Evolutionary conservation across 306 rosid genomes (phyloP), one percentile per base, ranked within the genome.

Genomic region (Medicago arabica): DNA sequence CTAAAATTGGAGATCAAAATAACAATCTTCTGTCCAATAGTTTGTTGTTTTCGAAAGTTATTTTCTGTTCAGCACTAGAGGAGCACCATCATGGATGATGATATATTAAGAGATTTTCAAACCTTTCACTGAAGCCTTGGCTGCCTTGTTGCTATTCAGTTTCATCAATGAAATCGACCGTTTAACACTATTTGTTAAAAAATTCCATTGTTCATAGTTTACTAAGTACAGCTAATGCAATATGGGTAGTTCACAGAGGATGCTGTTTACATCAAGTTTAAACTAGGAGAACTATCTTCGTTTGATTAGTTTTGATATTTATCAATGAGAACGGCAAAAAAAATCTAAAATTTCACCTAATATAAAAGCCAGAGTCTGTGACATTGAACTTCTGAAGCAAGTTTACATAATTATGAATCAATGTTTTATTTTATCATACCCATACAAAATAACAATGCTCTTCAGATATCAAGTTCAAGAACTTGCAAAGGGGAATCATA

Each of bases 391-490:
- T 58, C n/a, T 73, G 40, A 80, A 80, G 55, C 21, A 67, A 34
- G 75, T 38, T 63, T 34, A 31, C 31, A 43, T 16, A 63, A 65
- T 43, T 31, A 71, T 16, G 76, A 49, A 66, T 55, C 54, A 57
- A 71, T 72, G 59, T 73, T 70, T 47, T 57, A 39, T 23, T 54
- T 70, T 17, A 36, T 31, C 18, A 68, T 38, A 51, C 6, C 5
- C n/a, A 69, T 31, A 18, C 38, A 40, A 9, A 69, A 75, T 81
- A 53, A 70, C 43, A 39, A 17, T 15, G 28, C 10, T 40, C 59
- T 72, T 72, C 34, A 66, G 23, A 67, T 82, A 54, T 67, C 6
- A 46, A 40, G 55, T 71, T 76, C 60, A 66, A 47, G 61, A 72
- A 44, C 31, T 73, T 66, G 38, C 75, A 67, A 44, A 67, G 71